A percentile compares a stretch with the other conserved stretches of the same genome.
Evolutionary conservation across 2,329 filamentous ascomycete genomes (phyloP).

Genomic region (Diaporthe sp.): DNA sequence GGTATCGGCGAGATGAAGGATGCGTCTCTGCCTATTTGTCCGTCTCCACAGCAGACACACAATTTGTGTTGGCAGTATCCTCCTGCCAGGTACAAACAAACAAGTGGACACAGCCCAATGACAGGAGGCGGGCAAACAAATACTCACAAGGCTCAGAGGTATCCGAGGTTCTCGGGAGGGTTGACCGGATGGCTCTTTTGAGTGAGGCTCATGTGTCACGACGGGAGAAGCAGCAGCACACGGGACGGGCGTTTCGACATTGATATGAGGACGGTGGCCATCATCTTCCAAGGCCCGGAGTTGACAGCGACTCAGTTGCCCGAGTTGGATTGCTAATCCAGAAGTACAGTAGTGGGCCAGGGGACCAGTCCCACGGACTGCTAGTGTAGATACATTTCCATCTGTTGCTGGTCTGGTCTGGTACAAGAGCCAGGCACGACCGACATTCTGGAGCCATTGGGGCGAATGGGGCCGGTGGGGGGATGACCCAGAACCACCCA

Average conservation of each 20-base stretch:
- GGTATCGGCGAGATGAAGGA: neutral
- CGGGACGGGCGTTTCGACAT: neutral
- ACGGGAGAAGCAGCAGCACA: slow-evolving; percentile 3
- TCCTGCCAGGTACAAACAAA: neutral
- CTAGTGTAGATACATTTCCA: neutral
- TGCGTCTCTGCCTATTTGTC: no score
- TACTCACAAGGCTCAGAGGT: neutral
- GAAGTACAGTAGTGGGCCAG: neutral
- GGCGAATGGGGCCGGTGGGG: slow-evolving; percentile 10
- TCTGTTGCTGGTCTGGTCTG: neutral
- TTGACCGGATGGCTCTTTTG: neutral
- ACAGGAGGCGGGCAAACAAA: neutral
- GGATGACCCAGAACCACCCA: neutral
- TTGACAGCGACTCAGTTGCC: neutral
- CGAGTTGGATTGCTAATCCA: slow-evolving; percentile 24
- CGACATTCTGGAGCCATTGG: neutral
- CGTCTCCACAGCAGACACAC: slow-evolving; percentile 1
- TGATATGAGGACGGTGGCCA: neutral
- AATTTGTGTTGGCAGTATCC: neutral
- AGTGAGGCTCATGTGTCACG: neutral
- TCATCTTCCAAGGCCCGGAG: neutral
- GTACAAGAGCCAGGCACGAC: neutral
- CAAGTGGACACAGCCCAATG: neutral
- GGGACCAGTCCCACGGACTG: neutral
- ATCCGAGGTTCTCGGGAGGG: neutral